Evolutionary conservation across 257 asterid species (phyloP).

Genomic region (Solanum megistacrolobum): DNA sequence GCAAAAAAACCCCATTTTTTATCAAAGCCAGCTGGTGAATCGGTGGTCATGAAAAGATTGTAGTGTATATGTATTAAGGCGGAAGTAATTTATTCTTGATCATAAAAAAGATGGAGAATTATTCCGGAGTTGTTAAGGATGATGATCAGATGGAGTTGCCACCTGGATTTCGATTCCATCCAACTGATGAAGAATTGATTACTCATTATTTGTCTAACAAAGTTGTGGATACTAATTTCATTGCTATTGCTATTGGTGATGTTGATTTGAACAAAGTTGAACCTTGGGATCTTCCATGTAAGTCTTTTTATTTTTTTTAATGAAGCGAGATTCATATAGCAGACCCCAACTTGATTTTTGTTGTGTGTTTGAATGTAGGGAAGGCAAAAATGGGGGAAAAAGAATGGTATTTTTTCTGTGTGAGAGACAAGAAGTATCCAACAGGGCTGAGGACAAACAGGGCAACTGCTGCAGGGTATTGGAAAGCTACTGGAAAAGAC

Average conservation of each 20-base stretch:
- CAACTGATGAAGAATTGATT: conserved; percentile 70
- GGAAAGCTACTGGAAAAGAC: conserved; percentile 93
- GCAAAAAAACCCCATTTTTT: not conserved
- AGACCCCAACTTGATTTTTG: fast-evolving
- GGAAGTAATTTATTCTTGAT: not conserved
- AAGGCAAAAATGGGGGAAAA: conserved; percentile 62
- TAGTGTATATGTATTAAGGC: not conserved
- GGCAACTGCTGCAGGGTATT: conserved; percentile 67
- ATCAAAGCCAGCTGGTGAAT: not conserved
- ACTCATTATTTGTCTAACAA: conserved; percentile 58
- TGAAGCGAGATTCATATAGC: not conserved
- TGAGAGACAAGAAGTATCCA: conserved; percentile 73
- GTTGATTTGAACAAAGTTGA: conserved; percentile 76
- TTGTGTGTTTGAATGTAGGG: conserved; percentile 28
- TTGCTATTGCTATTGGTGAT: conserved; percentile 54
- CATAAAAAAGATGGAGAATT: conserved; percentile 23
- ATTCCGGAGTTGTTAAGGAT: conserved; percentile 10
- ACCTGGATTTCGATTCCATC: conserved; percentile 78
- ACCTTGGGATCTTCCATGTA: conserved; percentile 81
- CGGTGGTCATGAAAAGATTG: not conserved
- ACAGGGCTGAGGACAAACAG: conserved; percentile 66
- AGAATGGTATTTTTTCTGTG: conserved; percentile 77
- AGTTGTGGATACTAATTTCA: conserved; percentile 32
- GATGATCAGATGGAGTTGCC: conserved; percentile 39
- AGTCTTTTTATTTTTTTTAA: not conserved